phyloP scores from a whole-genome alignment of 352 stramenopile genomes.

The Globisporangium perplexum region DNA sequence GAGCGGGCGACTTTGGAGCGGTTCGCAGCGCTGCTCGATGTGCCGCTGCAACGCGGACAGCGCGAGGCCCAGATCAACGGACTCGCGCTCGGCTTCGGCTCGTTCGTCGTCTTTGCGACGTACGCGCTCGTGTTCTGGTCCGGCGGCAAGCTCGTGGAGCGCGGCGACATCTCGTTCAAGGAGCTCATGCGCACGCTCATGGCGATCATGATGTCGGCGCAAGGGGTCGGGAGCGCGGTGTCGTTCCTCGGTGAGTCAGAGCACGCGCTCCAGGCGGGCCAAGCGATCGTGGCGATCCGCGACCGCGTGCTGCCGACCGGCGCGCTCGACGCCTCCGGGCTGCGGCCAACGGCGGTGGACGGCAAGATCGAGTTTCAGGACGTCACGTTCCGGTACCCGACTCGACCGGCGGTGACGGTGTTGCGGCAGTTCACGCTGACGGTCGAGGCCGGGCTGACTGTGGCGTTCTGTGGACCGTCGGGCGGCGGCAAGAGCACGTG shows the following conservation, averaged over 20 bases:
- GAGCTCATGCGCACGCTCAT: conserved; percentile 42
- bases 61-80: conserved; percentile 27
- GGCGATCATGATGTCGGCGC: conserved; percentile 44
- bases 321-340: conserved; percentile 4
- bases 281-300: conserved; percentile 5
- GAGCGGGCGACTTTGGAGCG: conserved; percentile 23
- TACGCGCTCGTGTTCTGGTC: conserved; percentile 60
- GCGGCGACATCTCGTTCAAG: conserved; percentile 30
- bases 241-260: conserved; percentile 21
- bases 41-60: conserved; percentile 12
- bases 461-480: conserved; percentile 20
- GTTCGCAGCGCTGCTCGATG: conserved; percentile 22
- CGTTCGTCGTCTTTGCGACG: conserved; percentile 26
- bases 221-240: conserved; percentile 25
- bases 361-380: conserved; percentile 17
- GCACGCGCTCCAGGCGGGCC: conserved; percentile 24
- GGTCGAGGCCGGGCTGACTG: conserved; percentile 18
- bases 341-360: conserved; percentile 1
- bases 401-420: conserved; percentile 14
- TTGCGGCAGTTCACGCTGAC: conserved; percentile 13
- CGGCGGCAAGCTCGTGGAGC: conserved; percentile 34
- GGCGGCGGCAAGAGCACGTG: conserved; percentile 26
- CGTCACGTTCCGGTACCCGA: conserved; percentile 23
- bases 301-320: conserved; percentile 5
- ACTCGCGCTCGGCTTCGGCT: conserved; percentile 59